Conservation (phyloP, 768 basidiomycete genomes). For the Leccinum rimulosum region DNA sequence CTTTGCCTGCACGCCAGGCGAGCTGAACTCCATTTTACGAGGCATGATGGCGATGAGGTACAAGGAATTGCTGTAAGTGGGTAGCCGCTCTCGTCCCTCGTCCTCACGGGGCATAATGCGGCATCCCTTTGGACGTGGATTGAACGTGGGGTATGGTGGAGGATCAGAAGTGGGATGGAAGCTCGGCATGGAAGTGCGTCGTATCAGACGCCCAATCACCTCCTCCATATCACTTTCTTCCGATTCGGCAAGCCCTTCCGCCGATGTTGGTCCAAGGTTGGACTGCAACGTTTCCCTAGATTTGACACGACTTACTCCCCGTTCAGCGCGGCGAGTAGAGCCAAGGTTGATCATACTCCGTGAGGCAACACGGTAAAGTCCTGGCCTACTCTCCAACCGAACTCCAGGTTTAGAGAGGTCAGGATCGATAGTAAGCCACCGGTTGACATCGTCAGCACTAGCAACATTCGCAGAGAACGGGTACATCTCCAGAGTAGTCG, state of each 20-base stretch:
- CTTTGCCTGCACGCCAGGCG: conserved; percentile 81
- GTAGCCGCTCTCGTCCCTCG: conserved; percentile 80
- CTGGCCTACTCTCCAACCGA: conserved; percentile 32
- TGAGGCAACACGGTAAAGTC: conserved; percentile 58
- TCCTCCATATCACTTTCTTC: conserved; percentile 24
- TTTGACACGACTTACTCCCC: conserved; percentile 16
- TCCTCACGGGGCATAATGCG: conserved; percentile 56
- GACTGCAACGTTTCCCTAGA: conserved; percentile 14
- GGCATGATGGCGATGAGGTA: conserved; percentile 80
- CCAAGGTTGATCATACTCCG: conserved; percentile 62
- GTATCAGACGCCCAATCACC: conserved; percentile 43
- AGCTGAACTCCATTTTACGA: conserved; percentile 89
- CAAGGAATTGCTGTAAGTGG: conserved; percentile 77
- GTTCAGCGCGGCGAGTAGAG: conserved; percentile 30
- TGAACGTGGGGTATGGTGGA: conserved; percentile 64
- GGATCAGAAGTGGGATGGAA: conserved; percentile 57
- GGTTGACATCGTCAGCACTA: conserved; percentile 1
- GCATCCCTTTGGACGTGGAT: conserved; percentile 25
- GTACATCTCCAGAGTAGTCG: conserved; percentile 8
- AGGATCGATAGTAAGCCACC: not conserved
- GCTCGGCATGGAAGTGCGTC: conserved; percentile 70
- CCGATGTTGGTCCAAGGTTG: conserved; percentile 7
- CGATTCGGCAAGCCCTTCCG: conserved; percentile 13
- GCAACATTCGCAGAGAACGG: conserved; percentile 21
- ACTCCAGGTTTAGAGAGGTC: conserved; percentile 6